Base-by-base conservation (phyloP, 192 early-diverging fungal species). In the Podila verticillata region DNA sequence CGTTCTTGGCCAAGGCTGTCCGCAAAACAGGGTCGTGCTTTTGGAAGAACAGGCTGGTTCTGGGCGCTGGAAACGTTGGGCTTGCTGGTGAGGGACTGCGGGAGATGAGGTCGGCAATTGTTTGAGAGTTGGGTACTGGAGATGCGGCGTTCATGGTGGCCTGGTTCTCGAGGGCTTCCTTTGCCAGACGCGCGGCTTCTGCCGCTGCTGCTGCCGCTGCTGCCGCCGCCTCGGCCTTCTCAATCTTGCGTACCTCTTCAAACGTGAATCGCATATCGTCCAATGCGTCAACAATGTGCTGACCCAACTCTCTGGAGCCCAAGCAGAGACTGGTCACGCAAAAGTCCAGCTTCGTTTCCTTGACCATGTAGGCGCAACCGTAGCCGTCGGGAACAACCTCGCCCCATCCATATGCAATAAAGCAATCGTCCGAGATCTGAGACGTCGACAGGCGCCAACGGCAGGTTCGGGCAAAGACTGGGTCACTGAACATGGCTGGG, bases 291-390 rank as follows among this genome's bases (percentile, higher is more conserved):
- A 75, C 73, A 60, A 93, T 74, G 73, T 88, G 85, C 66, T 85
- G 81, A 29, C 85, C 65, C 72, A 93, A 70, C n/a, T 83, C 85
- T 39, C 86, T 82, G 64, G 68, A 68, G 22, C 81, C 80, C 61
- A 81, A 67, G 24, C 83, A 80, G 19, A 73, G 56, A 64, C 74
- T 77, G 2, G 75, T 97, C 92, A 83, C 82, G 86, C 75, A 96
- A 93, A 61, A 94, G 89, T 39, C 92, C 90, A 85, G 92, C 60
- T 60, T 83, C 54, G 48, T 75, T 63, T 61, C 84, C 84, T 24
- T 93, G 78, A 75, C 81, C 69, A 93, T 94, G 81, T 97, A 97
- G 74, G 95, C 95, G 75, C 95, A 92, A 29, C 94, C 95, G 70
- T 95, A 97, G 4, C 94, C 93, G 69, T 96, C 91, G 1, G 89